Conservation (phyloP, 371 early-diverging fungal genomes). For the Circinella umbellata region DNA sequence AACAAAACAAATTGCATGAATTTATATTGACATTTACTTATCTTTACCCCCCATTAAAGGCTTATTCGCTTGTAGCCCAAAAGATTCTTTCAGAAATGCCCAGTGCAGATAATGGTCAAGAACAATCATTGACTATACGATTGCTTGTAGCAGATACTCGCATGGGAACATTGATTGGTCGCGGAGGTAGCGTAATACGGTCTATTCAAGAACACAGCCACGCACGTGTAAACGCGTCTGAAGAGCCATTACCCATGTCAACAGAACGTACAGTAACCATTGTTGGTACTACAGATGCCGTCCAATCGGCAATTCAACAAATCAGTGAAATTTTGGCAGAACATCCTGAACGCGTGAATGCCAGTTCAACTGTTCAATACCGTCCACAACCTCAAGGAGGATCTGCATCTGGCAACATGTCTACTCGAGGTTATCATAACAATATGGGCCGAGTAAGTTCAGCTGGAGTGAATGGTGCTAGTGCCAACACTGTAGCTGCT, state of each 20-base stretch:
- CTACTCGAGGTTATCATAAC: conserved; percentile 1
- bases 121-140: conserved; percentile 62
- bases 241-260: conserved; percentile 73
- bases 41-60: conserved; percentile 33
- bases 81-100: conserved; percentile 63
- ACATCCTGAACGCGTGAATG: conserved; percentile 57
- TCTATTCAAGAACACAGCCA: conserved; percentile 89
- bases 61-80: conserved; percentile 73
- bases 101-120: conserved; percentile 39
- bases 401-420: conserved; percentile 4
- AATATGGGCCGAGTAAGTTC: conserved; percentile 11
- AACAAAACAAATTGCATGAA: too few species aligned
- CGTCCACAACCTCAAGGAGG: conserved; percentile 57
- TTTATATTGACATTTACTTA: too few species aligned
- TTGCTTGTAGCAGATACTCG: conserved; percentile 74
- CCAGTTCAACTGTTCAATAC: conserved; percentile 54
- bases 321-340: conserved; percentile 72
- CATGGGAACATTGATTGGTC: conserved; percentile 94
- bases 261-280: conserved; percentile 88
- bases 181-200: conserved; percentile 85
- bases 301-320: conserved; percentile 80
- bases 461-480: conserved; percentile 11
- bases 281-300: conserved; percentile 79
- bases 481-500: conserved; percentile 24
- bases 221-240: conserved; percentile 82